Evolutionary conservation across 768 basidiomycete genomes (phyloP).

Genomic region (Lentinula guzmanii): DNA sequence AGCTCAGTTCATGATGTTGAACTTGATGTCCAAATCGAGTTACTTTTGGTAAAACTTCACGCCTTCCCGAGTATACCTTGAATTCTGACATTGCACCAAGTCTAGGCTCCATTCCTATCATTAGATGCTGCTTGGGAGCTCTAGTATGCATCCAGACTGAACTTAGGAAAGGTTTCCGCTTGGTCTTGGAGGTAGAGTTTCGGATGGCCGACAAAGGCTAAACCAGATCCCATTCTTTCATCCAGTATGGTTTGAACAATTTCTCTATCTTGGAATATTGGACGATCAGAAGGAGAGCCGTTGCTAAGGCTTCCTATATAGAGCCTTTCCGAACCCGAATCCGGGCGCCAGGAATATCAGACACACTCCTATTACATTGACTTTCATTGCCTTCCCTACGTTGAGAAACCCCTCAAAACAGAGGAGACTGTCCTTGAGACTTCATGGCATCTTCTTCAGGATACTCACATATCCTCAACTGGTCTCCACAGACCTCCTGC

Average conservation of each 20-base stretch:
- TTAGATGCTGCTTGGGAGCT: no score
- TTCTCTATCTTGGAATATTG: not conserved
- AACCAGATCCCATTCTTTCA: not conserved
- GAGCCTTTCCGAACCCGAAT: not conserved
- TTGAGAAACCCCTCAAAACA: not conserved
- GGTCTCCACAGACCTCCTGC: not conserved
- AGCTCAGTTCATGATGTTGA: no score
- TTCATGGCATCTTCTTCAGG: not conserved
- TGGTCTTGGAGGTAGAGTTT: not conserved
- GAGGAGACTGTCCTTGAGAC: not conserved
- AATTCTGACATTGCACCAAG: no score
- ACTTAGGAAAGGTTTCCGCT: no score
- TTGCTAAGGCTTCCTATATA: not conserved
- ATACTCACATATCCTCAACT: not conserved
- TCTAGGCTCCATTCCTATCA: no score
- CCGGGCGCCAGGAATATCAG: not conserved
- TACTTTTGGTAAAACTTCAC: no score
- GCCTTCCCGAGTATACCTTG: no score
- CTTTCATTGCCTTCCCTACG: not conserved
- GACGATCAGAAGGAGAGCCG: not conserved
- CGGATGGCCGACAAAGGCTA: not conserved
- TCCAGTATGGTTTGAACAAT: not conserved
- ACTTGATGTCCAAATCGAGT: no score
- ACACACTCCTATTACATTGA: not conserved
- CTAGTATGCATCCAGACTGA: no score